Evolutionary conservation across 1,284 basidiomycete species (phyloP).

Genomic region (Sporisorium iseilematis-ciliati): DNA sequence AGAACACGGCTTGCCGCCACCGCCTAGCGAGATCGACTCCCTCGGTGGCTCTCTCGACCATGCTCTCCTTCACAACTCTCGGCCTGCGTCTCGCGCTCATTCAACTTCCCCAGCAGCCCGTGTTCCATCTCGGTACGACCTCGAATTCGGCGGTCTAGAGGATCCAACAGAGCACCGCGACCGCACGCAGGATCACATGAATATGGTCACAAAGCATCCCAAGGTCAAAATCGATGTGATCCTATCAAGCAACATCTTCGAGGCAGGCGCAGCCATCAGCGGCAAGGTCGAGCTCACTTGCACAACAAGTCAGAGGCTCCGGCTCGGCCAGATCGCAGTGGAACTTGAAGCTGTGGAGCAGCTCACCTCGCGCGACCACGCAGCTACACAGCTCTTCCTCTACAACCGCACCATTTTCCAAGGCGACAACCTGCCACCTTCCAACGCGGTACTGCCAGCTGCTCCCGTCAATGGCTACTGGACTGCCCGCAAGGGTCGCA

Average conservation of each 20-base stretch:
- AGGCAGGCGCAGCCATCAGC: constrained; percentile 56
- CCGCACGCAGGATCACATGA: constrained; percentile 52
- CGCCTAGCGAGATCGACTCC: constrained; percentile 48
- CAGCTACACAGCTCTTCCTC: constrained; percentile 63
- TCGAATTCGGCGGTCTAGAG: constrained; percentile 41
- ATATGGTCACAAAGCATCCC: constrained; percentile 63
- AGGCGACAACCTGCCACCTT: constrained; percentile 62
- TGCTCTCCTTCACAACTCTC: constrained; percentile 23
- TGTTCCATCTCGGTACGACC: constrained; percentile 39
- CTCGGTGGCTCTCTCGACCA: constrained; percentile 38
- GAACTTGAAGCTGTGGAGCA: constrained; percentile 62
- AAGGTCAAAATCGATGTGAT: constrained; percentile 60
- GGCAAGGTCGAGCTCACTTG: constrained; percentile 65
- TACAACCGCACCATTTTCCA: constrained; percentile 65
- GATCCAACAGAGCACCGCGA: constrained; percentile 36
- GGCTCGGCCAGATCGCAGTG: constrained; percentile 62
- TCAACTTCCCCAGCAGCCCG: constrained; percentile 31
- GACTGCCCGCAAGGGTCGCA: constrained; percentile 63
- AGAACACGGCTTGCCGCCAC: constrained; percentile 56
- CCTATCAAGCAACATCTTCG: constrained; percentile 54
- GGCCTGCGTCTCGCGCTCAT: constrained; percentile 28
- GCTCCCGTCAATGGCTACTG: constrained; percentile 61
- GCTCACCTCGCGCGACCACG: constrained; percentile 62
- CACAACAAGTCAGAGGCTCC: constrained; percentile 57
- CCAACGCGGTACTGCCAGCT: constrained; percentile 61